Conservation (phyloP, 768 basidiomycete species). For the Cubamyces lactineus region DNA sequence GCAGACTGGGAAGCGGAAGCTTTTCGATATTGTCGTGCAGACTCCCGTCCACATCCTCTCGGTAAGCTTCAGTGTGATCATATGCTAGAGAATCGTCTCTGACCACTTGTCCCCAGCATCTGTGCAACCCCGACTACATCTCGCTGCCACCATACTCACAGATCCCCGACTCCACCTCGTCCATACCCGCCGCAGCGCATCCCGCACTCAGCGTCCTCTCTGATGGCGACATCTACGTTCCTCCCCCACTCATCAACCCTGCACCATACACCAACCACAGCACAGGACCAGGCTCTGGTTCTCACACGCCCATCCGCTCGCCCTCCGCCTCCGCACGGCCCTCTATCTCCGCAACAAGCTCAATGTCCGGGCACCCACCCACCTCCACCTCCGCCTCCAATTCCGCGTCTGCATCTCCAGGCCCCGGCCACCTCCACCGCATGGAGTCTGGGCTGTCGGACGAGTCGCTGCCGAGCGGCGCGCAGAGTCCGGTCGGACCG, state of each 20-base stretch:
- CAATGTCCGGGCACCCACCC: neutral
- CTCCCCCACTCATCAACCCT: slow-evolving; percentile 1
- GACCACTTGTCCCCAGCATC: slow-evolving; percentile 54
- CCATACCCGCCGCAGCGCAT: slow-evolving; percentile 15
- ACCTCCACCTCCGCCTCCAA: no score
- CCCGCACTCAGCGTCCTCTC: slow-evolving; percentile 17
- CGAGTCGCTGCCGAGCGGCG: slow-evolving; percentile 7
- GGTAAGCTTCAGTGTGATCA: slow-evolving; percentile 46
- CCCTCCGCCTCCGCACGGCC: slow-evolving; percentile 6
- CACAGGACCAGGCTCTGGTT: neutral
- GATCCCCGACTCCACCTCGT: slow-evolving; percentile 33
- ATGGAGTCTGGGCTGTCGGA: slow-evolving; percentile 15
- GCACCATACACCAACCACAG: neutral
- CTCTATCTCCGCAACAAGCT: slow-evolving; percentile 13
- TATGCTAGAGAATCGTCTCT: neutral
- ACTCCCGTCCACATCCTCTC: slow-evolving; percentile 87
- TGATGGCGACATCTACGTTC: slow-evolving; percentile 14
- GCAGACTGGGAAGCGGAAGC: slow-evolving; percentile 72
- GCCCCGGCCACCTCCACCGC: slow-evolving; percentile 8
- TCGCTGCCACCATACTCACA: slow-evolving; percentile 77
- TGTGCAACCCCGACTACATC: slow-evolving; percentile 79
- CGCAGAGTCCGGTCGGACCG: slow-evolving; percentile 8
- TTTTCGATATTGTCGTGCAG: slow-evolving; percentile 87
- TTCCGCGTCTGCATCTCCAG: no score
- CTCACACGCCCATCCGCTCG: slow-evolving; percentile 16